Evolutionary conservation across 768 basidiomycete species (phyloP).

Genomic region (Boletus tomentosulus): DNA sequence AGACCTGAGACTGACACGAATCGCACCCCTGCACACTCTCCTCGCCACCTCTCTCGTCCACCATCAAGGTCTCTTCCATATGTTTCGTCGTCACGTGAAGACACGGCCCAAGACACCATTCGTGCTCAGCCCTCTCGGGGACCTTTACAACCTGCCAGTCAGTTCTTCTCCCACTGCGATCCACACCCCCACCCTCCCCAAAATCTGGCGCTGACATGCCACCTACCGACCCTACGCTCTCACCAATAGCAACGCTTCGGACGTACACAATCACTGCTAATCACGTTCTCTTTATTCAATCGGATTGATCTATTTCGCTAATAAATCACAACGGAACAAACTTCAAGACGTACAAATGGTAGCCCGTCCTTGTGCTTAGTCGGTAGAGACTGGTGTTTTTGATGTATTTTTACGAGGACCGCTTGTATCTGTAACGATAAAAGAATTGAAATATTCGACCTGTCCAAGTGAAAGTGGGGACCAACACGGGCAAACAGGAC

Average conservation of each 20-base stretch:
- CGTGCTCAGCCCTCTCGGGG: conserved; percentile 27
- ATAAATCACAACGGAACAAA: conserved; percentile 9
- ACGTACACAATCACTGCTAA: conserved; percentile 6
- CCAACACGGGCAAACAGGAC: conserved; percentile 24
- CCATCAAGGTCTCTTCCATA: neutral
- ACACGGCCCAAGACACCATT: conserved; percentile 40
- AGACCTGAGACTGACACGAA: conserved; percentile 7
- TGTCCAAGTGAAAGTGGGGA: neutral
- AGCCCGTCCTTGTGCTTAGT: conserved; percentile 9
- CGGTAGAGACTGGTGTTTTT: neutral
- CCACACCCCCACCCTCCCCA: conserved; percentile 7
- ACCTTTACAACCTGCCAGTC: conserved; percentile 26
- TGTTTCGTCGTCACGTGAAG: conserved; percentile 37
- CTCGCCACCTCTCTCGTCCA: neutral
- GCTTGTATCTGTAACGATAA: conserved; percentile 21
- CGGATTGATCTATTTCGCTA: conserved; percentile 14
- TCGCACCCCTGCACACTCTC: conserved; percentile 8
- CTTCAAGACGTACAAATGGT: conserved; percentile 10
- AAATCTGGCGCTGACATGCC: conserved; percentile 13
- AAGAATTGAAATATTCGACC: neutral
- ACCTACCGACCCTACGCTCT: conserved; percentile 8
- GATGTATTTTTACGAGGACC: conserved; percentile 21
- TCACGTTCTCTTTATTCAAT: conserved; percentile 14
- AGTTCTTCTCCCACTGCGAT: conserved; percentile 20
- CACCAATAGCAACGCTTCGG: neutral